Evolutionary conservation across 2,329 filamentous ascomycete species (phyloP).

Genomic region (Trichoderma guizhouense): DNA sequence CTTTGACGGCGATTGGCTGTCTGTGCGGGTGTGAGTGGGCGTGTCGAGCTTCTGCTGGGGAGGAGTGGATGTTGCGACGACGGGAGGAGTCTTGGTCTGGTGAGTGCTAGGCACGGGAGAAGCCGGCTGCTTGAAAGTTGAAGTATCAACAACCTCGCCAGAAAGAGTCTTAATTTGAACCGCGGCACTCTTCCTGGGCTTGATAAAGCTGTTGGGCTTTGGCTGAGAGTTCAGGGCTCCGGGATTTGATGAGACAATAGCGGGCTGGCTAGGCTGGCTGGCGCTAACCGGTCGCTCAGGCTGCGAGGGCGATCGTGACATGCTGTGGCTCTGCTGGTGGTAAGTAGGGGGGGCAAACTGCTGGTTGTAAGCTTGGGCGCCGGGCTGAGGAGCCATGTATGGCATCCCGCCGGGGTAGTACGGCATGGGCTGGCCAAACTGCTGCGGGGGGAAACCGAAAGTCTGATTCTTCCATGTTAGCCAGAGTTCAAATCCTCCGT

Average conservation of each 20-base stretch:
- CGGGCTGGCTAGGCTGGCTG: constrained; percentile 57
- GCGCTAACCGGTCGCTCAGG: constrained; percentile 66
- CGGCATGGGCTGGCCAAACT: constrained; percentile 38
- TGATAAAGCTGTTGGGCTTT: constrained; percentile 49
- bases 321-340: constrained; percentile 59
- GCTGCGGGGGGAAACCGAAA: constrained; percentile 51
- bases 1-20: constrained; percentile 66
- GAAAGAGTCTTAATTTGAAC: constrained; percentile 82
- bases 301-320: constrained; percentile 83
- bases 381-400: constrained; percentile 48
- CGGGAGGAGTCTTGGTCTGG: constrained; percentile 61
- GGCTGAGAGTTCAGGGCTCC: constrained; percentile 61
- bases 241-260: constrained; percentile 58
- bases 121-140: constrained; percentile 54
- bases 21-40: constrained; percentile 65
- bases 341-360: constrained; percentile 38
- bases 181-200: constrained; percentile 64
- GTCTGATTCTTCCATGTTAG: constrained; percentile 69
- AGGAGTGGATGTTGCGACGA: constrained; percentile 73
- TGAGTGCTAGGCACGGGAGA: constrained; percentile 55
- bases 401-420: constrained; percentile 47
- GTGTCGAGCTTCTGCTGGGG: constrained; percentile 74
- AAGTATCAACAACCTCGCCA: constrained; percentile 73
- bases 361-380: constrained; percentile 51
- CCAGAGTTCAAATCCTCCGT: constrained; percentile 67